phyloP scores from a whole-genome alignment of 208 protist species.

The Leishmania lainsoni region DNA sequence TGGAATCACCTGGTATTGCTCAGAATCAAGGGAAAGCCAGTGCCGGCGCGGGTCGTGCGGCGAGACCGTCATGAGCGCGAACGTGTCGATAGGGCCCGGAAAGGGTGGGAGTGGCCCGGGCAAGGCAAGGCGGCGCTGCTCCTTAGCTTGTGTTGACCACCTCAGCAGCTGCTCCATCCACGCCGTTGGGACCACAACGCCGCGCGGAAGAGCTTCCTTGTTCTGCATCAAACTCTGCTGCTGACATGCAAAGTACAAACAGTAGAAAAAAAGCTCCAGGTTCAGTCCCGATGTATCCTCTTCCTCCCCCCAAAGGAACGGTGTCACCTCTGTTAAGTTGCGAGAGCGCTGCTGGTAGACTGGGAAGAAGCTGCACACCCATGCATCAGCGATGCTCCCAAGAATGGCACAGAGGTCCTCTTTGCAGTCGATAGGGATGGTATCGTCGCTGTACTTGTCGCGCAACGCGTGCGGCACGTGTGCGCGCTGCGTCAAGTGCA shows the following conservation, averaged over 20 bases:
- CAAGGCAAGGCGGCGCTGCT: conserved; percentile 1
- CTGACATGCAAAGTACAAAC: conserved; percentile 54
- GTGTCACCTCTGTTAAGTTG: conserved; percentile 16
- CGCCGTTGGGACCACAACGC: conserved; percentile 56
- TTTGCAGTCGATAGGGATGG: conserved; percentile 14
- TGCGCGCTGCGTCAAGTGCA: conserved; percentile 20
- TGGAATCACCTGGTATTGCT: conserved; percentile 60
- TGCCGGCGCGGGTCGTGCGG: conserved; percentile 41
- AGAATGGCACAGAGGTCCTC: conserved; percentile 22
- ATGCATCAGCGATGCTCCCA: conserved; percentile 36
- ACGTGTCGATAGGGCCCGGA: conserved; percentile 71
- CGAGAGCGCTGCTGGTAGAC: conserved; percentile 37
- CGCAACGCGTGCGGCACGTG: conserved; percentile 27
- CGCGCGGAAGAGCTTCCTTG: conserved; percentile 34
- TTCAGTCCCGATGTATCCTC: conserved; percentile 15
- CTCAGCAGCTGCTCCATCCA: conserved; percentile 56
- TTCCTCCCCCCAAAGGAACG: conserved; percentile 48
- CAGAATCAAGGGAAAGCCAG: conserved; percentile 36
- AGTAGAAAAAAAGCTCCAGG: conserved; percentile 54
- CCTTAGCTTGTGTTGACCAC: conserved; percentile 35
- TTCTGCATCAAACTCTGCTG: conserved; percentile 50
- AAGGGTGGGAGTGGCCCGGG: conserved; percentile 21
- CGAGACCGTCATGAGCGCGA: conserved; percentile 42
- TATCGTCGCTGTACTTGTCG: conserved; percentile 31
- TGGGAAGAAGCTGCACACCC: conserved; percentile 55